A percentile compares a stretch with the other conserved stretches of the same genome.
phyloP scores from a whole-genome alignment of 805 yeast species.

The Wickerhamomyces bisporus region DNA sequence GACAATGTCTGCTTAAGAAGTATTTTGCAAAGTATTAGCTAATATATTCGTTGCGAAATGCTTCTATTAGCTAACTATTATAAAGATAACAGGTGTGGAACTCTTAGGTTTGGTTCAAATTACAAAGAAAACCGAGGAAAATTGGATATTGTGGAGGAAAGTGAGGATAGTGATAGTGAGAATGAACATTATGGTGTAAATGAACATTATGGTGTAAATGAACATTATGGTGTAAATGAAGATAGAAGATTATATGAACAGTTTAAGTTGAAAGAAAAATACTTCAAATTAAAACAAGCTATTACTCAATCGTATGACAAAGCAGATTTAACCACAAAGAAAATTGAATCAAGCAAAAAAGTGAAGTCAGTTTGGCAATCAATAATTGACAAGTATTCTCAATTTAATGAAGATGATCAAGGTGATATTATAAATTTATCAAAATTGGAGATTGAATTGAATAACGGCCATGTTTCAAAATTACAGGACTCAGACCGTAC shows the following conservation, averaged over 20 bases:
- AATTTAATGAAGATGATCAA: conserved; percentile 24
- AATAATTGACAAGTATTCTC: conserved; percentile 28
- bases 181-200: not conserved
- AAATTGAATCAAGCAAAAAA: conserved; percentile 18
- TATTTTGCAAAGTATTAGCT: no score
- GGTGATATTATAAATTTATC: conserved; percentile 30
- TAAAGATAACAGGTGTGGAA: no score
- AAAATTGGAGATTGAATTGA: conserved; percentile 15
- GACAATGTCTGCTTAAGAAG: no score
- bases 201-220: not conserved
- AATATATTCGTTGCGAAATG: no score
- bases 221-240: not conserved
- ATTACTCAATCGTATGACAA: not conserved
- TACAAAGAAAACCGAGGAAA: no score
- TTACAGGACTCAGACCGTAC: conserved; percentile 5
- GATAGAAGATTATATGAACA: not conserved
- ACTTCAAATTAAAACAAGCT: not conserved
- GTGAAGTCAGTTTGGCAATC: conserved; percentile 27
- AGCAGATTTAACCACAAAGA: conserved; percentile 5
- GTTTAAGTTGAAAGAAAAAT: not conserved
- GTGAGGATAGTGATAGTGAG: not conserved
- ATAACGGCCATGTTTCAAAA: conserved; percentile 18
- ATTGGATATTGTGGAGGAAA: no score
- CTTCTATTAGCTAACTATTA: no score
- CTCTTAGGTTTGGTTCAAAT: no score